These are phyloP conservation scores for Nakazawaea populi DNA, from an alignment of 805 yeast genomes.

Conservation along the genomic window DNA sequence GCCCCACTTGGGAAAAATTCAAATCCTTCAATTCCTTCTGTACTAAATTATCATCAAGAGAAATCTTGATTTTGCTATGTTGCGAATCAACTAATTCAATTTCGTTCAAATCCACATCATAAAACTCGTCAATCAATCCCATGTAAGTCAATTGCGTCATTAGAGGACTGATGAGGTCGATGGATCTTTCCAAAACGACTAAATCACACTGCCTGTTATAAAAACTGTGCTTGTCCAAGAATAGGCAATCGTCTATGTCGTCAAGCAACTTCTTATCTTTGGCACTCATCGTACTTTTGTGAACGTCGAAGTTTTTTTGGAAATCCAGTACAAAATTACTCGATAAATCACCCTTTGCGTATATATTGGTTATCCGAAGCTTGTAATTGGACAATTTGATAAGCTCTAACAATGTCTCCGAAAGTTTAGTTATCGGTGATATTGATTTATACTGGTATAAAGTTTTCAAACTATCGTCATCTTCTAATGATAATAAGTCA, in stretches of 20 bases:
- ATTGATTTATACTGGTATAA: conserved; percentile 40
- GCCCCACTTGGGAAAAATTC: conserved; percentile 80
- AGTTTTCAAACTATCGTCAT: conserved; percentile 27
- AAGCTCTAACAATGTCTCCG: conserved; percentile 43
- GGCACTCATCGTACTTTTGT: conserved; percentile 27
- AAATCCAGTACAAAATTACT: conserved; percentile 39
- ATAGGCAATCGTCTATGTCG: conserved; percentile 28
- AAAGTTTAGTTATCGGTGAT: conserved; percentile 39
- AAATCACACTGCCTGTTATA: conserved; percentile 53
- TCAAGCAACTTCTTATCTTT: conserved; percentile 25
- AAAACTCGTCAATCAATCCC: conserved; percentile 75
- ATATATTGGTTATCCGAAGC: conserved; percentile 47
- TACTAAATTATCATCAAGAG: conserved; percentile 43
- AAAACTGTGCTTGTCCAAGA: conserved; percentile 26
- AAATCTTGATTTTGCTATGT: neutral
- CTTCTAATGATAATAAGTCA: conserved; percentile 37
- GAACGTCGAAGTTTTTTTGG: conserved; percentile 22
- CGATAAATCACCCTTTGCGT: conserved; percentile 56
- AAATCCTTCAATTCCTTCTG: conserved; percentile 44
- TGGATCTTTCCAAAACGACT: conserved; percentile 70
- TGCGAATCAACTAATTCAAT: conserved; percentile 15
- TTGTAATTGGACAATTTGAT: conserved; percentile 32
- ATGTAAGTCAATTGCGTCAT: conserved; percentile 74
- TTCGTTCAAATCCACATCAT: conserved; percentile 41
- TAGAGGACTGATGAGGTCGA: conserved; percentile 68